Percentiles rank a stretch among this genome's conserved stretches.
Evolutionary conservation across 2,329 filamentous ascomycete genomes (phyloP).

Genomic region (Hypoxylon sp.): DNA sequence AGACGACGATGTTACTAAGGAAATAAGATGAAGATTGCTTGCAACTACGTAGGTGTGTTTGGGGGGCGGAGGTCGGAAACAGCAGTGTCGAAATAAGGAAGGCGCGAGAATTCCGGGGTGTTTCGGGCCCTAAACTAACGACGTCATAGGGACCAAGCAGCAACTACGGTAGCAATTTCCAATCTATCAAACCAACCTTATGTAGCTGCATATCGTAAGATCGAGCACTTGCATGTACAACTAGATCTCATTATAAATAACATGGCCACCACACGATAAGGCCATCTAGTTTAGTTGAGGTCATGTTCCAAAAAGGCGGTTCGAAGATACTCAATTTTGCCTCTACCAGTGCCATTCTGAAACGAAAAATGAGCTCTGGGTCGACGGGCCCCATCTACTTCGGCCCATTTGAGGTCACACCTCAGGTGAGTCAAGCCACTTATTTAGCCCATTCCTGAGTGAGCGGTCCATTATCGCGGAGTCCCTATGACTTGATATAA

Average conservation of each 20-base stretch:
- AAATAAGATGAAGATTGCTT: background rate
- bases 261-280: conserved; percentile 16
- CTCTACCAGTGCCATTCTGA: conserved; percentile 4
- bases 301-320: conserved; percentile 38
- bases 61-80: conserved; percentile 8
- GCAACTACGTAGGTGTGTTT: background rate
- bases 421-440: conserved; percentile 68
- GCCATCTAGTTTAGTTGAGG: conserved; percentile 6
- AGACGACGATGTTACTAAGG: conserved; percentile 6
- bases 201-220: conserved; percentile 8
- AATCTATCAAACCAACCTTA: conserved; percentile 16
- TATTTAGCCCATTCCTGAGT: no score
- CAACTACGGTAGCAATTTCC: conserved; percentile 22
- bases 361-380: conserved; percentile 37
- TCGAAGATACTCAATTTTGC: conserved; percentile 30
- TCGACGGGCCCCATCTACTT: conserved; percentile 68
- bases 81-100: conserved; percentile 26
- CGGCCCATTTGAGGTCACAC: conserved; percentile 80
- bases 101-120: conserved; percentile 24
- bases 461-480: no score
- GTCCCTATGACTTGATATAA: background rate
- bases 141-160: conserved; percentile 31
- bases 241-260: conserved; percentile 21
- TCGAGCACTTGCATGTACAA: background rate
- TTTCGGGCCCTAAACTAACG: conserved; percentile 17